A percentile compares a stretch with the other conserved stretches of the same genome.
Evolutionary conservation across 2,329 filamentous ascomycete species (phyloP).

Genomic region (Trichoderma citrinoviride): DNA sequence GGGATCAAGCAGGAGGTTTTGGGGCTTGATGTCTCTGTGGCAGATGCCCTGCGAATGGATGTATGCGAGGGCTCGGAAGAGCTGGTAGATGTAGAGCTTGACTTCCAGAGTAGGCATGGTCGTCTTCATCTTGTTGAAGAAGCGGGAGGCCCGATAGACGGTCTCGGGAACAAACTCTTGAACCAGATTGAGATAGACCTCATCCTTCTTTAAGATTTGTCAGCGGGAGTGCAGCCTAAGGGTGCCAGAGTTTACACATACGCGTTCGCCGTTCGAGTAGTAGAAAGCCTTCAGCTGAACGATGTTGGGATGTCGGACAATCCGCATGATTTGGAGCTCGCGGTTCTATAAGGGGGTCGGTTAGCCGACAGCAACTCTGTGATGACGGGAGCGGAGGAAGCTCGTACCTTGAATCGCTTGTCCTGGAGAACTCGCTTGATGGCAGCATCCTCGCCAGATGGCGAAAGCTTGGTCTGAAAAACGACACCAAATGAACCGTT

Average conservation of each 20-base stretch:
- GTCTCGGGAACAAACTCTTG: conserved; percentile 98
- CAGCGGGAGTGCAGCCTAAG: conserved; percentile 1
- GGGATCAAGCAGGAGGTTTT: conserved; percentile 93
- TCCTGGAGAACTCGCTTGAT: conserved; percentile 99
- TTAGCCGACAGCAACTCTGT: neutral
- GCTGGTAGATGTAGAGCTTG: conserved; percentile 99
- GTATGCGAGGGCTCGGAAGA: conserved; percentile 96
- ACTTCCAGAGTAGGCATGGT: conserved; percentile 99
- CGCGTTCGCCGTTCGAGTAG: conserved; percentile 97
- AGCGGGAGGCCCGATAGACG: conserved; percentile 94
- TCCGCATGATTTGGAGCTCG: conserved; percentile 99
- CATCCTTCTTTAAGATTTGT: conserved; percentile 69
- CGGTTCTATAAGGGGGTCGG: conserved; percentile 68
- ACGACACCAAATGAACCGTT: conserved; percentile 99
- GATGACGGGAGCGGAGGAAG: neutral
- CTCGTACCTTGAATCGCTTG: conserved; percentile 93
- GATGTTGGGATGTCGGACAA: conserved; percentile 97
- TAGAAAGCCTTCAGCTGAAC: conserved; percentile 99
- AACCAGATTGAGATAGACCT: conserved; percentile 97
- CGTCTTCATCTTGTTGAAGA: conserved; percentile 99
- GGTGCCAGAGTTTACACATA: conserved; percentile 43
- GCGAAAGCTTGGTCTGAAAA: conserved; percentile 97
- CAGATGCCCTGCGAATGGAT: conserved; percentile 99
- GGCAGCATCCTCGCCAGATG: conserved; percentile 95
- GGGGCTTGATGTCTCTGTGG: conserved; percentile 98